Percentiles rank a stretch among this genome's conserved stretches.
Evolutionary conservation across 495 filamentous ascomycete genomes (phyloP).

Genomic region (Hypoxylon fragiforme): DNA sequence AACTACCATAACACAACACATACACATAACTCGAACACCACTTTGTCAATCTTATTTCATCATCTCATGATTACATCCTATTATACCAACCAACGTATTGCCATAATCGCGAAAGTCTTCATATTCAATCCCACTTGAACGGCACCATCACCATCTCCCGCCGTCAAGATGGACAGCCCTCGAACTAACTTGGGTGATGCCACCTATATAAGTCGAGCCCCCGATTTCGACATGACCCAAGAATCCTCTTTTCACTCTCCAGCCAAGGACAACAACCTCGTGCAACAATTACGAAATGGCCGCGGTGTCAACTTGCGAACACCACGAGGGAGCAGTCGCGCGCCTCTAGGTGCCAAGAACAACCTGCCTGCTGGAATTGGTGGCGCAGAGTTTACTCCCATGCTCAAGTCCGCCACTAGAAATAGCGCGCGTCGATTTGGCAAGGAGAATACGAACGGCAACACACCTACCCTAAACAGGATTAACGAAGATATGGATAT

Average conservation of each 20-base stretch:
- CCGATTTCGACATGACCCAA: conserved; percentile 76
- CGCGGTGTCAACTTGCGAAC: conserved; percentile 66
- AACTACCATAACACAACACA: background rate
- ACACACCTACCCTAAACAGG: conserved; percentile 70
- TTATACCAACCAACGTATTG: conserved; percentile 10
- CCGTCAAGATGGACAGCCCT: conserved; percentile 66
- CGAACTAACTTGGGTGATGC: conserved; percentile 77
- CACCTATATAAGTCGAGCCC: conserved; percentile 71
- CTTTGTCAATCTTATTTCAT: conserved; percentile 1
- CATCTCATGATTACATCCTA: conserved; percentile 19
- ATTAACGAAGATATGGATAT: conserved; percentile 69
- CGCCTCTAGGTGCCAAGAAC: conserved; percentile 67
- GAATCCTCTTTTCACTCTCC: conserved; percentile 87
- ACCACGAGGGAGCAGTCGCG: conserved; percentile 59
- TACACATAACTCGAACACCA: no score
- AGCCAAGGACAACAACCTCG: conserved; percentile 72
- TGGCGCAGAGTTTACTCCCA: conserved; percentile 85
- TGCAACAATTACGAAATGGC: conserved; percentile 66
- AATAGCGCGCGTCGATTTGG: conserved; percentile 70
- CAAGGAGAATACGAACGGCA: conserved; percentile 50
- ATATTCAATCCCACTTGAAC: conserved; percentile 14
- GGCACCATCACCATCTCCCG: conserved; percentile 15
- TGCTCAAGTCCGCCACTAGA: conserved; percentile 85
- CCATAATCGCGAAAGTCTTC: conserved; percentile 1
- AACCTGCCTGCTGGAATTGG: conserved; percentile 64